Percentiles rank a stretch among this genome's conserved stretches.
These are phyloP conservation scores for Nemophila menziesii DNA, from an alignment of 257 asterid species.

Conservation along the genomic window DNA sequence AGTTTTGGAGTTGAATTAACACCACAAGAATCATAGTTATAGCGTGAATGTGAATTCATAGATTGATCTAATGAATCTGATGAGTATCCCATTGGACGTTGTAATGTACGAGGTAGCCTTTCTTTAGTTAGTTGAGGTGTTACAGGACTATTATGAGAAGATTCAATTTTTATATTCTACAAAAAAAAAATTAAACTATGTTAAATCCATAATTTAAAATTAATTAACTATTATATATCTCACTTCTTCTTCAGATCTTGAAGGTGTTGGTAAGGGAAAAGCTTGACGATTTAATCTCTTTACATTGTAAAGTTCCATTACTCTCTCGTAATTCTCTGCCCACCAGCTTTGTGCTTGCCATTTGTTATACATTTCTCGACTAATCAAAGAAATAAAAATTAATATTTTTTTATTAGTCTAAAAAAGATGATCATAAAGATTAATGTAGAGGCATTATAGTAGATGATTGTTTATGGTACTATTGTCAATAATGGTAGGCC, in stretches of 20 bases:
- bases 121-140: slow-evolving; percentile 75
- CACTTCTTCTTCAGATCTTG: slow-evolving; percentile 68
- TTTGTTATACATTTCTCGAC: slow-evolving; percentile 89
- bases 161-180: slow-evolving; percentile 50
- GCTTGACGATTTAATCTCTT: slow-evolving; percentile 74
- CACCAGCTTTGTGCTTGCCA: slow-evolving; percentile 99
- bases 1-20: slow-evolving; percentile 76
- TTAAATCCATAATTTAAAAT: no score
- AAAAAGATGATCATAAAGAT: not conserved
- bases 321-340: slow-evolving; percentile 84
- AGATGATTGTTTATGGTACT: slow-evolving; percentile 6
- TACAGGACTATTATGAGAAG: slow-evolving; percentile 65
- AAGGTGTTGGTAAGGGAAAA: slow-evolving; percentile 67
- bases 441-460: not conserved
- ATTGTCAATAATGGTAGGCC: slow-evolving; percentile 18
- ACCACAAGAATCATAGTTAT: slow-evolving; percentile 48
- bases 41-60: slow-evolving; percentile 22
- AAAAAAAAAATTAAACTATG: not conserved
- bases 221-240: not conserved
- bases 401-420: no score
- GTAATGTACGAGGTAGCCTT: slow-evolving; percentile 48
- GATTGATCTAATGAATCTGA: slow-evolving; percentile 55
- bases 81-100: slow-evolving; percentile 56
- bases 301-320: slow-evolving; percentile 85
- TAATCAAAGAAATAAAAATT: slow-evolving; percentile 13